Conservation (phyloP, 495 filamentous ascomycete species). For the Talaromyces liani region DNA sequence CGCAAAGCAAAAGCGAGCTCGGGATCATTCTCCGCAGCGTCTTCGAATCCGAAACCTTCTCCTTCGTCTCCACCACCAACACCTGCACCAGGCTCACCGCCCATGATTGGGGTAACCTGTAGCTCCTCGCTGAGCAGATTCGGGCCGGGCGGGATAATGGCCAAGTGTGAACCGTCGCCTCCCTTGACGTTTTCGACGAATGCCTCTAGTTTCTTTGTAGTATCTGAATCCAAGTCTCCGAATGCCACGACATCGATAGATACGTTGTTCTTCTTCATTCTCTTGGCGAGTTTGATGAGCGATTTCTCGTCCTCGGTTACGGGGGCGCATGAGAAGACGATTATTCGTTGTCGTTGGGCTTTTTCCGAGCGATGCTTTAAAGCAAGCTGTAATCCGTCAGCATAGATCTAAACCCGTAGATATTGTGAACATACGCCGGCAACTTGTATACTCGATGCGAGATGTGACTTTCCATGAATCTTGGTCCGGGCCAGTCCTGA, state of each 20-base stretch:
- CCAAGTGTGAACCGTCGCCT: constrained; percentile 81
- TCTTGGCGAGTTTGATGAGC: constrained; percentile 83
- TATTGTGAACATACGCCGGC: constrained; percentile 61
- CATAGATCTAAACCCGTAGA: not conserved
- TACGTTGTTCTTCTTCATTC: constrained; percentile 96
- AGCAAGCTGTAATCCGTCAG: constrained; percentile 59
- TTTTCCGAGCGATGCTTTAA: constrained; percentile 98
- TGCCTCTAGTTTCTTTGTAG: constrained; percentile 81
- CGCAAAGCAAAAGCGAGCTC: constrained; percentile 91
- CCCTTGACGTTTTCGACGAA: constrained; percentile 91
- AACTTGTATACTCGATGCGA: constrained; percentile 89
- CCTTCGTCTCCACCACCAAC: constrained; percentile 44
- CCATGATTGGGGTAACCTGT: constrained; percentile 83
- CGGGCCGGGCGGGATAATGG: constrained; percentile 82
- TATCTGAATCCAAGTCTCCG: constrained; percentile 85
- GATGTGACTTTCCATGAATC: constrained; percentile 77
- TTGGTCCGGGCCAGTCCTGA: constrained; percentile 91
- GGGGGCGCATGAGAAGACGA: constrained; percentile 91
- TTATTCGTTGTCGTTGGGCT: constrained; percentile 85
- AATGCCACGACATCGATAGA: constrained; percentile 91
- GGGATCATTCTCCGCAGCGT: constrained; percentile 66
- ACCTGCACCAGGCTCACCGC: constrained; percentile 57
- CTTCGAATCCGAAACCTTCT: constrained; percentile 52
- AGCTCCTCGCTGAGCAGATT: constrained; percentile 88
- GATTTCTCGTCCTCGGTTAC: constrained; percentile 83